Evolutionary conservation across 208 protist species (phyloP), one percentile per base, ranked within the genome.

Genomic region (Leishmania mexicana): DNA sequence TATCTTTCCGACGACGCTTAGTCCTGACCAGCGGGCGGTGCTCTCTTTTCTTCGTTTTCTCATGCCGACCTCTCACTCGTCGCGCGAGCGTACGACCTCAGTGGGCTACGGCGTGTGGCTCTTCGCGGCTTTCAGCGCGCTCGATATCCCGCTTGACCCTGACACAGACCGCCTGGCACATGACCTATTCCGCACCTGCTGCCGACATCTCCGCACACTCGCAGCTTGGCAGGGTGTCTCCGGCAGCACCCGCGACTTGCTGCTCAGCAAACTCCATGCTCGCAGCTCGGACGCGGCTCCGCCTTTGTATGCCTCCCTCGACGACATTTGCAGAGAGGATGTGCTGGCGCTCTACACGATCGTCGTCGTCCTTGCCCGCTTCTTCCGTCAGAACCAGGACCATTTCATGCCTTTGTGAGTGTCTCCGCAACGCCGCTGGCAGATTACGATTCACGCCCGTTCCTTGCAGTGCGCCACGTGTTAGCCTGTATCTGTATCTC

Each of bases 341-440:
- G 81, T 97, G 57, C 82, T 90, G n/a, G 92, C 91, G 5, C 71
- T 97, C 15, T 90, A 94, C 75, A 91, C 92, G 7, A 65, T 97
- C 57, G 85, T 96, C 45, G 81, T 97, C 28, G 77, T 95, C 57
- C 87, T 97, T 15, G 83, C 92, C 40, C 95, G 93, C 65, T 84
- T 96, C 40, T 97, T 97, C 77, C 83, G 90, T 17, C 91, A 95
- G 79, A 97, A 97, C 80, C 90, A 95, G 72, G 93, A 94, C 81
- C 86, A 85, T 38, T 85, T 97, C 11, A 93, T 97, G 65, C 91
- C 90, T n/a, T 81, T 97, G 54, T 96, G 31, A 80, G 11, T 5
- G 40, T n/a, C 4, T 42, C 6, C 0, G 3, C 15, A 28, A 72
- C 0, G 31, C 70, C 31, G 42, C 42, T n/a, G 28, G 11, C 2